Conservation (phyloP, 116 monocot genomes). For the Posidonia oceanica region DNA sequence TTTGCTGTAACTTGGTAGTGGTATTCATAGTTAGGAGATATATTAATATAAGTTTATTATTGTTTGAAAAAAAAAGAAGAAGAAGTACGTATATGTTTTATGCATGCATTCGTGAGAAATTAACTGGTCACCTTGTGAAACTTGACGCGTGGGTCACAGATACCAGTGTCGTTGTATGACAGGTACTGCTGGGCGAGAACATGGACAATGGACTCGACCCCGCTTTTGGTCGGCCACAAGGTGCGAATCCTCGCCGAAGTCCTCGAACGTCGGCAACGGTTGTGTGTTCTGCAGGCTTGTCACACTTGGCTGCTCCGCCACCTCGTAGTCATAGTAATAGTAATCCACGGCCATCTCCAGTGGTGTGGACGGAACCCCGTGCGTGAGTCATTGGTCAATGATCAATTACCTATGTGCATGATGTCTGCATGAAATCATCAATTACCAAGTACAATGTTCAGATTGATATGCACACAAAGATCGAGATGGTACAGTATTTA, state of each 20-base stretch:
- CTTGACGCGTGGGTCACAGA: slow-evolving; percentile 31
- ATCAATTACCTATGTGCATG: neutral
- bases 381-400: neutral
- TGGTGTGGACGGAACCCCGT: slow-evolving; percentile 40
- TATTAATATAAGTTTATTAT: no score
- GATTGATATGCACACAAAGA: neutral
- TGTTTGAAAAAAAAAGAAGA: no score
- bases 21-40: no score
- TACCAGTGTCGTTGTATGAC: slow-evolving; percentile 14
- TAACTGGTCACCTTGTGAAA: slow-evolving; percentile 57
- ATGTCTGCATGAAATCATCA: no score
- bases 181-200: slow-evolving; percentile 28
- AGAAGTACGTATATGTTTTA: no score
- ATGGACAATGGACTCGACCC: slow-evolving; percentile 43
- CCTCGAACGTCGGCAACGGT: slow-evolving; percentile 36
- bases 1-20: no score
- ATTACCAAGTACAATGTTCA: no score
- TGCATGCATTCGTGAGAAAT: no score
- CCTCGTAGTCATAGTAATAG: slow-evolving; percentile 52
- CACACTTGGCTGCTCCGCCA: slow-evolving; percentile 10
- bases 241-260: slow-evolving; percentile 47
- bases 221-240: slow-evolving; percentile 58
- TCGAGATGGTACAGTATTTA: slow-evolving; percentile 3
- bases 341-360: slow-evolving; percentile 64
- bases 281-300: neutral